These are phyloP conservation scores for Globisporangium okanoganense DNA, from an alignment of 352 stramenopile genomes.

Conservation along the genomic window DNA sequence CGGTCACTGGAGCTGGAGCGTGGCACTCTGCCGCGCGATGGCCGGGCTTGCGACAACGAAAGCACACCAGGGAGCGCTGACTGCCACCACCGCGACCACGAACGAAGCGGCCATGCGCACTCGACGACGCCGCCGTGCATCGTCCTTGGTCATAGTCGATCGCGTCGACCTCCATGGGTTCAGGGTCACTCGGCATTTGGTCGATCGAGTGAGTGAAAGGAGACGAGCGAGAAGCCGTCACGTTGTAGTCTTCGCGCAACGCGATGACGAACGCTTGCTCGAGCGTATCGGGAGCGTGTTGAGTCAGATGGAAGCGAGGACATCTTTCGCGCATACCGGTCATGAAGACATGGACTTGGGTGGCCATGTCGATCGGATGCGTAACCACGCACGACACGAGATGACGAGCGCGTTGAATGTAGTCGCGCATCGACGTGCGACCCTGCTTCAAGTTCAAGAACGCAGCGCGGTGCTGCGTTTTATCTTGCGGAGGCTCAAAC, in stretches of 20 bases:
- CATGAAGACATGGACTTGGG: conserved; percentile 20
- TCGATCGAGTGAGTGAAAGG: too few relatives aligned
- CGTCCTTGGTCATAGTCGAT: too few relatives aligned
- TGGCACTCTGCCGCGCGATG: too few relatives aligned
- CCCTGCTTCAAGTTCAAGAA: not conserved
- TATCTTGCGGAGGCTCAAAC: conserved; percentile 21
- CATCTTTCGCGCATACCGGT: not conserved
- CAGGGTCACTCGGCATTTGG: too few relatives aligned
- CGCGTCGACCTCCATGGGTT: too few relatives aligned
- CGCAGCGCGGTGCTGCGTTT: not conserved
- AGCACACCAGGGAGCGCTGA: too few relatives aligned
- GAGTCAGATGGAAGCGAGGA: not conserved
- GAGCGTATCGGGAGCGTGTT: conserved; percentile 4
- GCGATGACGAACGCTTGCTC: not conserved
- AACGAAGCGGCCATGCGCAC: too few relatives aligned
- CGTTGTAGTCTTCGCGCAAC: not conserved
- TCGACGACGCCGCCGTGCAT: too few relatives aligned
- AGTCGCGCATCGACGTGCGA: conserved; percentile 7
- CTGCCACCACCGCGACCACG: too few relatives aligned
- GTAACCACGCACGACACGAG: conserved; percentile 17
- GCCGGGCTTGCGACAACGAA: too few relatives aligned
- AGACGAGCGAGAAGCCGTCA: too few relatives aligned
- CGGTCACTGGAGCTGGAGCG: too few relatives aligned
- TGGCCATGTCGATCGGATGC: conserved; percentile 16
- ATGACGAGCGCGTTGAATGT: conserved; percentile 19